phyloP scores from a whole-genome alignment of 768 basidiomycete species.

The Amanita inopinata region DNA sequence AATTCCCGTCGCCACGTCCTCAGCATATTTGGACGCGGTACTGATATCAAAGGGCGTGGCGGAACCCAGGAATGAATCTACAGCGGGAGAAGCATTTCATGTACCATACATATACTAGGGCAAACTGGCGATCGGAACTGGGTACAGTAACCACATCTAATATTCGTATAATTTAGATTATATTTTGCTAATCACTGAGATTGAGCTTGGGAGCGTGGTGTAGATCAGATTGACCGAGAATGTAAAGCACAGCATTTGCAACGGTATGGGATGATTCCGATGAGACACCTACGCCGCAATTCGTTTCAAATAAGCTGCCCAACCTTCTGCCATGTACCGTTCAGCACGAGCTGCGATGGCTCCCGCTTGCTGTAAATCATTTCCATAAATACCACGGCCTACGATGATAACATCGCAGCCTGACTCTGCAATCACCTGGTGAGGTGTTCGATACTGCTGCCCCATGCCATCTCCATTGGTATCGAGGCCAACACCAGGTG shows the following conservation, averaged over 20 bases:
- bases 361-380: slow-evolving; percentile 32
- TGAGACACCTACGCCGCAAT: slow-evolving; percentile 12
- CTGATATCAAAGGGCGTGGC: neutral
- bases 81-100: slow-evolving; percentile 7
- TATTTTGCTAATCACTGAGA: too few species aligned
- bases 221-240: slow-evolving; percentile 17
- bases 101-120: too few species aligned
- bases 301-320: slow-evolving; percentile 80
- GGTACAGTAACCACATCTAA: too few species aligned
- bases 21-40: slow-evolving; percentile 6
- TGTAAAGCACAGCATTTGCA: too few species aligned
- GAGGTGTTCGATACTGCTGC: slow-evolving; percentile 90
- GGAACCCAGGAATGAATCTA: neutral
- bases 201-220: too few species aligned
- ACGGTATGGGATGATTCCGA: slow-evolving; percentile 4
- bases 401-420: slow-evolving; percentile 98
- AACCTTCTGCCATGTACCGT: slow-evolving; percentile 77
- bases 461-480: slow-evolving; percentile 77
- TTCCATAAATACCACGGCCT: slow-evolving; percentile 87
- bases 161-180: too few species aligned
- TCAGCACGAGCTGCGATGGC: slow-evolving; percentile 60
- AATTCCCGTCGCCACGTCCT: slow-evolving; percentile 16
- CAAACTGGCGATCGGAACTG: too few species aligned
- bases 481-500: slow-evolving; percentile 88
- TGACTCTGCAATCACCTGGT: slow-evolving; percentile 66